phyloP scores from a whole-genome alignment of 2,329 filamentous ascomycete species.

The Cladophialophora bantiana region DNA sequence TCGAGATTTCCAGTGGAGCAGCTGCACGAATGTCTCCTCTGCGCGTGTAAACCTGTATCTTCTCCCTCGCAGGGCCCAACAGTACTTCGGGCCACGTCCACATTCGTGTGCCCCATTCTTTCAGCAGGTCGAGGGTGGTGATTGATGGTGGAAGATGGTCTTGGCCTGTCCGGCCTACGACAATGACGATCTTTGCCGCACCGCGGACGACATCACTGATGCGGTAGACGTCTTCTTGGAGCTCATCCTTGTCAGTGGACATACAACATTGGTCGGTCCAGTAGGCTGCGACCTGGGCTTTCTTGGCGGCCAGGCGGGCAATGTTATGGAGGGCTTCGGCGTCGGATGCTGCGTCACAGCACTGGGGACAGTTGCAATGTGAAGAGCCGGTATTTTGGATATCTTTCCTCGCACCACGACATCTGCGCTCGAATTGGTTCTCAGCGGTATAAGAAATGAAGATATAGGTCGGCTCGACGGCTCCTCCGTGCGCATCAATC shows the following conservation, averaged over 20 bases:
- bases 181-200: slow-evolving; percentile 52
- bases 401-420: slow-evolving; percentile 14
- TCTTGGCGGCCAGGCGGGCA: slow-evolving; percentile 49
- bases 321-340: slow-evolving; percentile 46
- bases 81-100: slow-evolving; percentile 58
- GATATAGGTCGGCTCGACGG: slow-evolving; percentile 25
- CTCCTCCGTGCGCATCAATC: slow-evolving; percentile 22
- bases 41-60: slow-evolving; percentile 47
- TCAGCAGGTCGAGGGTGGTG: slow-evolving; percentile 45
- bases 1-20: slow-evolving; percentile 43
- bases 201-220: slow-evolving; percentile 57
- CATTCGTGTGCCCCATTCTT: slow-evolving; percentile 54
- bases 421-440: slow-evolving; percentile 27
- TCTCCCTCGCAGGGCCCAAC: slow-evolving; percentile 43
- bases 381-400: slow-evolving; percentile 15
- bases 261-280: slow-evolving; percentile 56
- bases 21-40: slow-evolving; percentile 37
- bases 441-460: slow-evolving; percentile 32
- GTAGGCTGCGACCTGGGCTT: slow-evolving; percentile 50
- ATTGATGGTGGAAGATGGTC: slow-evolving; percentile 37
- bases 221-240: slow-evolving; percentile 50
- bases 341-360: slow-evolving; percentile 16
- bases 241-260: slow-evolving; percentile 44
- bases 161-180: slow-evolving; percentile 46
- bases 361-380: slow-evolving; percentile 21